Percentiles rank a stretch among this genome's conserved stretches.
phyloP scores from a whole-genome alignment of 768 basidiomycete species.

The Calvatia gigantea region DNA sequence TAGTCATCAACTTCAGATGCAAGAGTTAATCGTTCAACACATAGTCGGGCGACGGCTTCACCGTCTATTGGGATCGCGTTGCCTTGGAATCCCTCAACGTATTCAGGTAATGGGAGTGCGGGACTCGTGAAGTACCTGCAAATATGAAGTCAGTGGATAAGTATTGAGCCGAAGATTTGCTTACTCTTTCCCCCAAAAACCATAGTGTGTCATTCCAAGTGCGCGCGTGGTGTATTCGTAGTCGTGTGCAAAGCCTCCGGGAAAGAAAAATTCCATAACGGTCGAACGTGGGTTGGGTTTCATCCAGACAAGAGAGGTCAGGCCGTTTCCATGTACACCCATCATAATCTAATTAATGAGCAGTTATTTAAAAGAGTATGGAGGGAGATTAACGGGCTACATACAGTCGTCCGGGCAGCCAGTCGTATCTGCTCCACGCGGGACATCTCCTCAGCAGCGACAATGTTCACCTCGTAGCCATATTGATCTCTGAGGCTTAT shows the following conservation, averaged over 20 bases:
- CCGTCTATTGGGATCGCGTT: slow-evolving; percentile 85
- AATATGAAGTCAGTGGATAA: not conserved
- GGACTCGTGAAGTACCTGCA: slow-evolving; percentile 72
- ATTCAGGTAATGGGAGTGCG: slow-evolving; percentile 59
- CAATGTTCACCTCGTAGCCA: slow-evolving; percentile 87
- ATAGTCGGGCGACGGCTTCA: slow-evolving; percentile 57
- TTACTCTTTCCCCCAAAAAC: slow-evolving; percentile 77
- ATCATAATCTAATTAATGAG: slow-evolving; percentile 75
- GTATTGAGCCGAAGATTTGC: slow-evolving; percentile 14
- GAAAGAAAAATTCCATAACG: slow-evolving; percentile 91
- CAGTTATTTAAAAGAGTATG: not conserved
- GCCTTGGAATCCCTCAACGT: slow-evolving; percentile 88
- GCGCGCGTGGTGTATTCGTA: slow-evolving; percentile 82
- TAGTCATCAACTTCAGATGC: slow-evolving; percentile 61
- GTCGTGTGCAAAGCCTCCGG: slow-evolving; percentile 80
- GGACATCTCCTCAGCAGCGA: slow-evolving; percentile 78
- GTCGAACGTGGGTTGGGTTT: slow-evolving; percentile 76
- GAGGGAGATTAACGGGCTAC: slow-evolving; percentile 21
- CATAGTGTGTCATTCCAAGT: slow-evolving; percentile 79
- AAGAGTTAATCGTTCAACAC: slow-evolving; percentile 53
- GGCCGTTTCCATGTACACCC: slow-evolving; percentile 91
- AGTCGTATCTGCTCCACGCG: slow-evolving; percentile 77
- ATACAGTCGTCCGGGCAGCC: slow-evolving; percentile 82
- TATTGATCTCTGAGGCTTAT: slow-evolving; percentile 64
- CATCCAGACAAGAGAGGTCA: slow-evolving; percentile 93